A percentile compares a stretch with the other conserved stretches of the same genome.
phyloP scores from a whole-genome alignment of 2,329 filamentous ascomycete species.

The Beauveria australis region DNA sequence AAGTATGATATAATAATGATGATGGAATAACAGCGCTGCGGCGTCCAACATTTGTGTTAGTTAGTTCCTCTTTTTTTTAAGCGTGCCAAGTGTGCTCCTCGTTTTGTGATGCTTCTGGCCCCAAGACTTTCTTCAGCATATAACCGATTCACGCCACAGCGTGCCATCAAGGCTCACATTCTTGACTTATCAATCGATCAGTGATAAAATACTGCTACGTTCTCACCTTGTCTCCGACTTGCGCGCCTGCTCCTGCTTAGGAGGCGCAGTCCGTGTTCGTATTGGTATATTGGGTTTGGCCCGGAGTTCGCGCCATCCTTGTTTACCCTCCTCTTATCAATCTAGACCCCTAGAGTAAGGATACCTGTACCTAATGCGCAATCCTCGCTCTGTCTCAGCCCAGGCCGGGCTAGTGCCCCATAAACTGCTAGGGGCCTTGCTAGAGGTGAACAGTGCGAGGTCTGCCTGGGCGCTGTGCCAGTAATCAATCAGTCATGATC shows the following conservation, averaged over 20 bases:
- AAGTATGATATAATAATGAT: slow-evolving; percentile 9
- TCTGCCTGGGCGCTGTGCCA: background rate
- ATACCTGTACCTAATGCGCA: background rate
- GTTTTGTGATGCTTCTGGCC: background rate
- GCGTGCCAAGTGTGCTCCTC: background rate
- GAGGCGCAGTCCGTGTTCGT: background rate
- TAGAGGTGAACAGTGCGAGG: background rate
- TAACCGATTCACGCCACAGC: background rate
- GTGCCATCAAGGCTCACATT: background rate
- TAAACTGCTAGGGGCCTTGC: background rate
- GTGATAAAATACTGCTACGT: no score
- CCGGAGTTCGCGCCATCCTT: slow-evolving; percentile 1
- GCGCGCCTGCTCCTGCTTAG: background rate
- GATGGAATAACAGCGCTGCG: background rate
- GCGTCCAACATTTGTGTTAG: no score
- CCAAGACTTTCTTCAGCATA: background rate
- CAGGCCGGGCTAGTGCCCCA: background rate
- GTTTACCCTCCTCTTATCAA: slow-evolving; percentile 4
- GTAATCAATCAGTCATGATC: slow-evolving; percentile 10
- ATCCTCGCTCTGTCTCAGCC: background rate
- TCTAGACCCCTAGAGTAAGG: background rate
- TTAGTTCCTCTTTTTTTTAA: background rate
- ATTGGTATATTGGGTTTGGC: background rate
- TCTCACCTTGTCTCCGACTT: background rate
- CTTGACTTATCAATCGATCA: background rate